Evolutionary conservation across 176 grass and related monocot species (phyloP), one percentile per base, ranked within the genome.

Genomic region (Oryza brachyantha): DNA sequence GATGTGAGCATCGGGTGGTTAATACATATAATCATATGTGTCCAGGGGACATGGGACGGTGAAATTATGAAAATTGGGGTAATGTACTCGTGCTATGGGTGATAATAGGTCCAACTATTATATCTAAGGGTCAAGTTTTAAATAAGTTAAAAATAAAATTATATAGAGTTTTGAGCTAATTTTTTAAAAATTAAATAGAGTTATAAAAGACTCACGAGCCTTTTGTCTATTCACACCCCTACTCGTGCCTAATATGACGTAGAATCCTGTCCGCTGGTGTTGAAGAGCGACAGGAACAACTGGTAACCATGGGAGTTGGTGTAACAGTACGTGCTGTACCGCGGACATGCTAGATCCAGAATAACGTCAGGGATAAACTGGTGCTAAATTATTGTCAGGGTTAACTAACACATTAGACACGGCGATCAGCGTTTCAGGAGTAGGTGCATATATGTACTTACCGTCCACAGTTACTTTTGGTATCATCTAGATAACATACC

Each of bases 261-360:
- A 50, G 65, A 77, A 70, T 37, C 65, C 60, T 70, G 46, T 13
- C 45, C 67, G 8, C 22, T 37, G 38, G 64, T 61, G 38, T 14
- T 52, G 48, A 42, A 61, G 19, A 19, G 21, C 1, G 45, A 75
- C 3, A 9, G 34, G 13, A 34, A 34, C 48, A n/a, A n/a, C 48
- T 52, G 1, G 2, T 8, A 11, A 54, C 16, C 8, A 9, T 10
- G 24, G 50, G 28, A 37, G 74, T 87, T 79, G 80, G 86, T 88
- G 86, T 10, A 83, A 61, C 3, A 79, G 68, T 54, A 67, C 37
- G 22, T 22, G 12, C 16, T 48, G 46, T 74, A 13, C 72, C 0
- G 4, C 32, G 68, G 75, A 79, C 28, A 61, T 27, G 52, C n/a
- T 24, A 52, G 74, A 54, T 50, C 3, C 12, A 13, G 11, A 12